Evolutionary conservation across 495 filamentous ascomycete genomes (phyloP).

Genomic region (Penicillium pancosmium): DNA sequence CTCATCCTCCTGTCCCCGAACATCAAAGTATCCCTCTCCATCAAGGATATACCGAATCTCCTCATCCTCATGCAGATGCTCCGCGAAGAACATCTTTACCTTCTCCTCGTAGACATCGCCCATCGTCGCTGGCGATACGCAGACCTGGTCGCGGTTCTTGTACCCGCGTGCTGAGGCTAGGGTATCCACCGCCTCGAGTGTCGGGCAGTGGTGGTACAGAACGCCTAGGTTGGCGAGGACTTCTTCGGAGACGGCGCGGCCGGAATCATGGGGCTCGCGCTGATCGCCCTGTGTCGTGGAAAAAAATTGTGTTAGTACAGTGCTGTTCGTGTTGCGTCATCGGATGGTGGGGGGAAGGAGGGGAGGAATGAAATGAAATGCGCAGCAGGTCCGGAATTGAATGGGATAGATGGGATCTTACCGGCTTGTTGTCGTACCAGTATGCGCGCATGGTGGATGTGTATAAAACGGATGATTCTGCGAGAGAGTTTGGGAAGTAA

Average conservation of each 20-base stretch:
- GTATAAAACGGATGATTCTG: no score
- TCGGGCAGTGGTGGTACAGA: constrained; percentile 68
- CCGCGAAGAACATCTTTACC: constrained; percentile 88
- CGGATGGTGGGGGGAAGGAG: neutral
- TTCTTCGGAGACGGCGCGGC: constrained; percentile 57
- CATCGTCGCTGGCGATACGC: constrained; percentile 85
- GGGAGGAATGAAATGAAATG: no score
- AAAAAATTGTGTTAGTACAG: constrained; percentile 14
- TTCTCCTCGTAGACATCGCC: constrained; percentile 81
- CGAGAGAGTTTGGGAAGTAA: no score
- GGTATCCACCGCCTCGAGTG: constrained; percentile 64
- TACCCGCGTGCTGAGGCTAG: constrained; percentile 79
- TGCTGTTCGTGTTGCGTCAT: constrained; percentile 6
- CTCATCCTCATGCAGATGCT: constrained; percentile 98
- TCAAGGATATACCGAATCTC: constrained; percentile 97
- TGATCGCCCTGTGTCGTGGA: constrained; percentile 76
- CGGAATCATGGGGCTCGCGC: constrained; percentile 85
- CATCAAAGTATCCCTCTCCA: constrained; percentile 91
- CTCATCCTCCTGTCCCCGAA: constrained; percentile 67
- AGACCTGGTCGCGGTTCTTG: constrained; percentile 93
- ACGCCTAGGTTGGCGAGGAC: constrained; percentile 78
- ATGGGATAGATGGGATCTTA: constrained; percentile 43
- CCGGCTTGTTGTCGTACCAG: constrained; percentile 77
- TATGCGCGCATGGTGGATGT: constrained; percentile 73
- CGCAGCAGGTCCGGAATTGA: neutral